Percentiles rank a stretch among this genome's conserved stretches.
Conservation (phyloP, 176 grass and related monocot genomes). For the Raddia guianensis region DNA sequence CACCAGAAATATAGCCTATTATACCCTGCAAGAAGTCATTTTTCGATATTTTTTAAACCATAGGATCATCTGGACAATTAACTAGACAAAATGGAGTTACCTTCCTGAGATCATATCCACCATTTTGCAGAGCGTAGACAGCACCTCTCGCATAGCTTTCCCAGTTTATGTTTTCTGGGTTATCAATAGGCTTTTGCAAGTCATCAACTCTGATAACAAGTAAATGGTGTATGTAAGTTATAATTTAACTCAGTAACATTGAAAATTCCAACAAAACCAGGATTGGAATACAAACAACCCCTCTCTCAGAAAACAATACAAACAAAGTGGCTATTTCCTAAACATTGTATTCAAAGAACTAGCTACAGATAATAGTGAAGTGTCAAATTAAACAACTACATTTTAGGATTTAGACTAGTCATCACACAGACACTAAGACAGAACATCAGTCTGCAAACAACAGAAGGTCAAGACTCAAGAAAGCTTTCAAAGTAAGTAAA, state of each 20-base stretch:
- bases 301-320: not conserved
- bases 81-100: constrained; percentile 43
- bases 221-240: not conserved
- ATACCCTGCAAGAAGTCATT: constrained; percentile 61
- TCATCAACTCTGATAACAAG: constrained; percentile 65
- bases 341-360: constrained; percentile 4
- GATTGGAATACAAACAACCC: not conserved
- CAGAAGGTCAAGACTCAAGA: not conserved
- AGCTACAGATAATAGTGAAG: not conserved
- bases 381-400: not conserved
- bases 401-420: constrained; percentile 5
- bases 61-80: constrained; percentile 24
- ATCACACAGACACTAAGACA: not conserved
- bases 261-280: constrained; percentile 15
- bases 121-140: constrained; percentile 83
- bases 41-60: constrained; percentile 9
- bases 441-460: not conserved
- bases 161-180: constrained; percentile 75
- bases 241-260: constrained; percentile 21
- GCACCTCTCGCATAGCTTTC: constrained; percentile 85
- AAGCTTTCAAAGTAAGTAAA: not conserved
- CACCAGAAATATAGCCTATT: constrained; percentile 84
- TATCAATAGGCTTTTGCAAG: constrained; percentile 64
- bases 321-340: constrained; percentile 16
- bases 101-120: constrained; percentile 84